Conservation (phyloP, 495 filamentous ascomycete genomes). For the Penicillium alfredii region DNA sequence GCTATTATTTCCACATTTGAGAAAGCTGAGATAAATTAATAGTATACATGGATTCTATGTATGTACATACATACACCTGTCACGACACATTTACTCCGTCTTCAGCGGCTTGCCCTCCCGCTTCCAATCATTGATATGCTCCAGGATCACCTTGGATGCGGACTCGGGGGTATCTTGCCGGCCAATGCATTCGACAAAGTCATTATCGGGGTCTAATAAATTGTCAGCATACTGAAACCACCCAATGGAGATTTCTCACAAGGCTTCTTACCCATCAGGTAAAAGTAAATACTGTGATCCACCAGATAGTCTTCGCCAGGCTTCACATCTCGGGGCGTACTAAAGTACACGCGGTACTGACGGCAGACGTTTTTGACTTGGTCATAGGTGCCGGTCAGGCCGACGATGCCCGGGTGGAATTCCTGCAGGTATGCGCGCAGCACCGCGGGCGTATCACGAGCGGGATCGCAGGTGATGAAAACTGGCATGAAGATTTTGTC, state of each 20-base stretch:
- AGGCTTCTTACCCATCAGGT: conserved; percentile 72
- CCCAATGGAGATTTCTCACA: neutral
- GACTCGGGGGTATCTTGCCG: conserved; percentile 86
- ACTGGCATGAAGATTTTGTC: conserved; percentile 60
- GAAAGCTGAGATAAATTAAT: no score
- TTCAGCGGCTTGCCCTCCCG: conserved; percentile 44
- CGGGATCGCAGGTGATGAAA: conserved; percentile 95
- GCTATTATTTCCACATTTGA: no score
- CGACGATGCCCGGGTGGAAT: conserved; percentile 84
- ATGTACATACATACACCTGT: conserved; percentile 15
- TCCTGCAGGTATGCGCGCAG: conserved; percentile 80
- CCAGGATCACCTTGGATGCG: conserved; percentile 74
- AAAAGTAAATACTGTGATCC: conserved; percentile 99
- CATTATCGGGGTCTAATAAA: conserved; percentile 77
- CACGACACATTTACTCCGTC: conserved; percentile 23
- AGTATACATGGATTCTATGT: conserved; percentile 15
- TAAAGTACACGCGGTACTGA: conserved; percentile 94
- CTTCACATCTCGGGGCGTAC: conserved; percentile 79
- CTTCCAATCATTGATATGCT: conserved; percentile 90
- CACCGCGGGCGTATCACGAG: conserved; percentile 77
- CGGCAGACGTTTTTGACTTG: conserved; percentile 89
- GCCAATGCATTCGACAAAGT: conserved; percentile 96
- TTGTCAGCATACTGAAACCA: conserved; percentile 4
- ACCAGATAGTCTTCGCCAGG: conserved; percentile 95
- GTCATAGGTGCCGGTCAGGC: conserved; percentile 88